Conservation (phyloP, 148 eudicot genomes). For the Rhododendron vialii region DNA sequence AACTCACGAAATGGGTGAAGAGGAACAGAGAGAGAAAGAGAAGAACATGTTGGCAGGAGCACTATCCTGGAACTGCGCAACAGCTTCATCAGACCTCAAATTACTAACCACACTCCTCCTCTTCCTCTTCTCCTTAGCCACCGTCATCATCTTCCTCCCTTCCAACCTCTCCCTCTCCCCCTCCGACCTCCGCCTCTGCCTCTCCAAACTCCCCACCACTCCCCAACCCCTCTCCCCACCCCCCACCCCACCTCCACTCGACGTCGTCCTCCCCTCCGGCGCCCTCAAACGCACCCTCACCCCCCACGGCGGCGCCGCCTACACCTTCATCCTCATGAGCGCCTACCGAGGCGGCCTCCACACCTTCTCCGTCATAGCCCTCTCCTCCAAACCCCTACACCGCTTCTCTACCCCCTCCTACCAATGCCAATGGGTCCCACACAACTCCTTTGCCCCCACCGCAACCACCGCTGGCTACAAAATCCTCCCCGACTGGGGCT, state of each 20-base stretch:
- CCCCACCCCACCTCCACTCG: background rate
- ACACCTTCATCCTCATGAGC: conserved; percentile 63
- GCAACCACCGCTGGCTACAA: conserved; percentile 16
- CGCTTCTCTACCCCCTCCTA: conserved; percentile 48
- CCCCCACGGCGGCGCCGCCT: conserved; percentile 56
- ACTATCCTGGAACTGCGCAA: conserved; percentile 47
- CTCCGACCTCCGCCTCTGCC: conserved; percentile 22
- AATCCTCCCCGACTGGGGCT: conserved; percentile 83
- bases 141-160: conserved; percentile 55
- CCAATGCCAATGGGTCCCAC: conserved; percentile 22
- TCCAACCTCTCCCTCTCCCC: conserved; percentile 32
- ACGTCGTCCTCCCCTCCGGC: background rate
- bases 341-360: conserved; percentile 73
- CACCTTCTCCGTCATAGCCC: conserved; percentile 51
- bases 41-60: conserved; percentile 34
- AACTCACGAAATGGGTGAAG: conserved; percentile 9
- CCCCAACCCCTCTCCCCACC: background rate
- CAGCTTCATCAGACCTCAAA: conserved; percentile 37
- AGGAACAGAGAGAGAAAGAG: conserved; percentile 15
- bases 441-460: background rate
- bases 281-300: conserved; percentile 43
- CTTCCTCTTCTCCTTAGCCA: conserved; percentile 48
- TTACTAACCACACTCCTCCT: conserved; percentile 49
- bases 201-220: conserved; percentile 9
- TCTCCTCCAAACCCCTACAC: conserved; percentile 65